Evolutionary conservation across 176 grass and related monocot species (phyloP).

Genomic region (Calamus simplicifolius): DNA sequence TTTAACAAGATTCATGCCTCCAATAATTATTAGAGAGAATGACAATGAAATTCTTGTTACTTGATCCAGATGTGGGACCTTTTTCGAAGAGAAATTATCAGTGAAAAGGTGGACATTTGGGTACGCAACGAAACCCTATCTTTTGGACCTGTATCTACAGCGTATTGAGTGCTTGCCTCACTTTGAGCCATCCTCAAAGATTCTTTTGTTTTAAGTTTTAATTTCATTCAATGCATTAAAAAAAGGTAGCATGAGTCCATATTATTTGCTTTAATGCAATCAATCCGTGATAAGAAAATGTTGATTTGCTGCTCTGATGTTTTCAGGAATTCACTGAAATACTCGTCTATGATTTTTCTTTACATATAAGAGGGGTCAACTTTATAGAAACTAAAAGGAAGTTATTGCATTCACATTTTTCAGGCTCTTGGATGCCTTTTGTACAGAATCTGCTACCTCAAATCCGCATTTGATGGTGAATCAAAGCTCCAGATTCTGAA

Average conservation of each 20-base stretch:
- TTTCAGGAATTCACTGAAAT: neutral
- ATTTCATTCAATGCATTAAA: too few species aligned
- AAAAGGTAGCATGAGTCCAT: too few species aligned
- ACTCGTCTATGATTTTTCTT: neutral
- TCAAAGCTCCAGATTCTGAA: constrained; percentile 89
- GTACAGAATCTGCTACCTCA: constrained; percentile 83
- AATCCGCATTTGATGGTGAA: constrained; percentile 83
- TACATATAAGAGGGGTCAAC: neutral
- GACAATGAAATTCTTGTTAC: neutral
- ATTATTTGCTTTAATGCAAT: too few species aligned
- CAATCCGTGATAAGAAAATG: too few species aligned
- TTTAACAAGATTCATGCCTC: too few species aligned
- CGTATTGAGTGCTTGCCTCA: too few species aligned
- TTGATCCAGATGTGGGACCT: constrained; percentile 84
- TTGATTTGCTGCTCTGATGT: too few species aligned
- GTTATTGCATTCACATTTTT: constrained; percentile 12
- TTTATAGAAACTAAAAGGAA: neutral
- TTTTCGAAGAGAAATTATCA: constrained; percentile 81
- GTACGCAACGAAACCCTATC: constrained; percentile 18
- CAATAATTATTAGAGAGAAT: too few species aligned
- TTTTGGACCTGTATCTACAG: too few species aligned
- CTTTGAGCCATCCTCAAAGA: too few species aligned
- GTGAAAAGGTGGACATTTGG: constrained; percentile 86
- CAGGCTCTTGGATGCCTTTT: constrained; percentile 84
- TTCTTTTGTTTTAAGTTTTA: too few species aligned